Evolutionary conservation across 2,329 filamentous ascomycete genomes (phyloP), one percentile per base, ranked within the genome.

Genomic region (Pseudopithomyces maydicus): DNA sequence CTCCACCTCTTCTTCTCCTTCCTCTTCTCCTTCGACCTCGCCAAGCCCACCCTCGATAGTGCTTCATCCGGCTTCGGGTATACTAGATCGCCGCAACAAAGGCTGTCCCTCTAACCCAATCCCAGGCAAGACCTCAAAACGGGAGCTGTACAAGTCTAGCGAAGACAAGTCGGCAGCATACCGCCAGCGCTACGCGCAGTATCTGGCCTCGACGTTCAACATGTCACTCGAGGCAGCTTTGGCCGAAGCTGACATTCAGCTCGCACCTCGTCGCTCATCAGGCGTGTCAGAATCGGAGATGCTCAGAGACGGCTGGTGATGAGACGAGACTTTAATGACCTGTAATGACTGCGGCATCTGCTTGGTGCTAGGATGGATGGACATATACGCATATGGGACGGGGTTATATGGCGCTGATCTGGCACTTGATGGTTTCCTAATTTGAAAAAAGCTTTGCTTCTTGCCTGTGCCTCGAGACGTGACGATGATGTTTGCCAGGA

Each of bases 1-100:
- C 43, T 58, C 57, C 43, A 56, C 71, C 62, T 63, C 69, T 64
- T 63, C 73, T 59, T 74, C 73, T 67, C 68, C 73, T 64, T 64
- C 68, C 55, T 64, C 70, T 61, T 74, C 72, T 62, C 71, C 73
- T 45, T 69, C 56, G 55, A 56, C 68, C 39, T 67, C 69, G 54
- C 63, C 67, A 36, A 68, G 46, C 52, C 54, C 71, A 58, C 73
- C 73, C 19, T 74, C 73, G 62, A 75, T 75, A 73, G 71, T 75
- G 69, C 72, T 75, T 57, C 65, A 70, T 73, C 70, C 72, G 67
- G 64, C 70, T 68, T 70, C 71, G 72, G 73, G 73, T 75, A 75
- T 74, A 74, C 69, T 69, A 68, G 69, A 74, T 72, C 72, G 66
- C 69, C 68, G 69, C 71, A 61, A 69, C 64, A 63, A 63, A 70